These are phyloP conservation scores for Cylindrodendrum hubeiense DNA, from an alignment of 2,329 filamentous ascomycete species.

Conservation along the genomic window DNA sequence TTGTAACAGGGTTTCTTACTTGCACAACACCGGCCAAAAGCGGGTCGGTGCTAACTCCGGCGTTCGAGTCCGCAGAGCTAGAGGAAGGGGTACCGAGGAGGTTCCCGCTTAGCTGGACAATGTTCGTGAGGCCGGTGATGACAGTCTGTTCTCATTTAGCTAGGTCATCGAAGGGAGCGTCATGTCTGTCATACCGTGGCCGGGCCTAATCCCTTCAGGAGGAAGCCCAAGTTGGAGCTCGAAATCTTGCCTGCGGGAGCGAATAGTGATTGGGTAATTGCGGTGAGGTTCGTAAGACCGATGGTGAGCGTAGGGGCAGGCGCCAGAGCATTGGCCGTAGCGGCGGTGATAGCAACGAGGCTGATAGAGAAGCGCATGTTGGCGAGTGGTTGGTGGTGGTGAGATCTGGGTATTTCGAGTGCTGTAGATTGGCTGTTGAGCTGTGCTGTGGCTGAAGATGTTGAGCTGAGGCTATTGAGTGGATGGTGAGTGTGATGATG, in stretches of 20 bases:
- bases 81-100: background rate
- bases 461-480: background rate
- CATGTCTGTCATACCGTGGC: background rate
- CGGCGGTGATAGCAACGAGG: conserved; percentile 1
- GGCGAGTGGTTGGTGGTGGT: background rate
- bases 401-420: background rate
- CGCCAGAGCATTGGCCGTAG: background rate
- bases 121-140: background rate
- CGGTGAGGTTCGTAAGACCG: background rate
- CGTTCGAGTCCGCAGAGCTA: background rate
- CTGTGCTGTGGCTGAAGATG: background rate
- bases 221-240: background rate
- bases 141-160: background rate
- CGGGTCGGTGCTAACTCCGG: background rate
- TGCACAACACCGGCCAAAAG: background rate
- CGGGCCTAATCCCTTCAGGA: background rate
- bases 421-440: background rate
- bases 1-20: background rate
- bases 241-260: background rate
- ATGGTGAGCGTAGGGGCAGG: background rate
- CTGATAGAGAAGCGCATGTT: conserved; percentile 10
- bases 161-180: background rate
- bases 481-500: background rate
- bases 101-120: background rate
- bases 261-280: background rate